Evolutionary conservation across 805 yeast genomes (phyloP), one percentile per base, ranked within the genome.

Genomic region (Dipodascus geniculatus): DNA sequence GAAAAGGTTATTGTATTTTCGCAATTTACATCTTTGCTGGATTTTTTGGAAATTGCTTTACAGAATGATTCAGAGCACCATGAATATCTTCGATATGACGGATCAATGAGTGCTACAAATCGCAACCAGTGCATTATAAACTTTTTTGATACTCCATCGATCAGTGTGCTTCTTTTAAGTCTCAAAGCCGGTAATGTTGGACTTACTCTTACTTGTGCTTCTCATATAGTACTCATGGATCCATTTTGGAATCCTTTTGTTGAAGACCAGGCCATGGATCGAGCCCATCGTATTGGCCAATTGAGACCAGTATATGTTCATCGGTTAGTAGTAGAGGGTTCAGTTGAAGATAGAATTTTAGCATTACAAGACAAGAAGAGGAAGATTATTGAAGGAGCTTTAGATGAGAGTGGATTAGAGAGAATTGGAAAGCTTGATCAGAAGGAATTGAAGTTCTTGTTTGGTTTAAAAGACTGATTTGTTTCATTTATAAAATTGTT

Each of bases 241-340:
- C 97, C 98, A 17, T 93, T 89, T 67, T 93, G 99, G 99, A 93
- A 93, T 64, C 98, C 98, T 1, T 93, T 77, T 66, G 96, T 91
- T 6, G 98, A 93, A 68, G 96, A 87, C 49, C 99, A 93, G 70
- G 99, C 99, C 0, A 87, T 87, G 77, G 99, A 89, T 65, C 79
- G 99, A 58, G 95, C 95, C 6, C 91, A 93, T 69, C 78, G 99
- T 66, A 88, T 93, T 57, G 96, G 98, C 3, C 99, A 93, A 70
- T 75, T 79, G 24, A 74, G 80, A 54, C 83, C 83, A 42, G 99
- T 93, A 11, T 73, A 69, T 56, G 85, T 93, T 20, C 84, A 91
- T 68, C 74, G 89, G 57, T 67, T 93, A 22, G 73, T 87, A 59
- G 76, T 85, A 48, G 69, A 73, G 49, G 76, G 77, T 28, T 85